Evolutionary conservation across 176 grass and related monocot species (phyloP).

Genomic region (Hsuehochloa calcarea): DNA sequence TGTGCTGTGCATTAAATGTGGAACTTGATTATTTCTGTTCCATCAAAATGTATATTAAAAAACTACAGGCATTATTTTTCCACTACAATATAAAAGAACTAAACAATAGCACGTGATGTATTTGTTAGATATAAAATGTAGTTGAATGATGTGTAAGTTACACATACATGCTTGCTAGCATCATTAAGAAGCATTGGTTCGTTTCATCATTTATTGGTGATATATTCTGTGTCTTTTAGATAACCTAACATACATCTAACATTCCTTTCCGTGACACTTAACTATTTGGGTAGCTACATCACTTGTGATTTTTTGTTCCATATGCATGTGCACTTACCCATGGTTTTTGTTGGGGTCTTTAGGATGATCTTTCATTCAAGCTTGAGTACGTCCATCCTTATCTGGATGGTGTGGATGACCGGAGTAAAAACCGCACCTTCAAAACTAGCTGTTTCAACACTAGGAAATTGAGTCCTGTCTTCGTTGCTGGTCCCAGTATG

Average conservation of each 20-base stretch:
- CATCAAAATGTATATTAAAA: slow-evolving; percentile 2
- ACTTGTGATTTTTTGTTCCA: not conserved
- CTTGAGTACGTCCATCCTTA: slow-evolving; percentile 90
- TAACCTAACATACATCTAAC: not conserved
- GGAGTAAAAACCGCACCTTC: slow-evolving; percentile 81
- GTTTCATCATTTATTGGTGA: not conserved
- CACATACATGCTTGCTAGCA: not conserved
- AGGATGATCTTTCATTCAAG: slow-evolving; percentile 96
- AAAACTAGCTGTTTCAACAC: slow-evolving; percentile 88
- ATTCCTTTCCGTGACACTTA: not conserved
- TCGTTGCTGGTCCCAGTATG: slow-evolving; percentile 76
- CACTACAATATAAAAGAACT: not conserved
- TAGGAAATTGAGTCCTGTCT: slow-evolving; percentile 90
- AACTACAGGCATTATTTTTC: not conserved
- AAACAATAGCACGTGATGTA: not conserved
- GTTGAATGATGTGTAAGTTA: not conserved
- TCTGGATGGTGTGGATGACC: slow-evolving; percentile 76
- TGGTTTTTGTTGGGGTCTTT: not conserved
- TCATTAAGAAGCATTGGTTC: not conserved
- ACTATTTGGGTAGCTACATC: not conserved
- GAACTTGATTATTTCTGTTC: slow-evolving; percentile 14
- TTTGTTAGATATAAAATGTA: not conserved
- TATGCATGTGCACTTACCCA: slow-evolving; percentile 18
- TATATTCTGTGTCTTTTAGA: slow-evolving; percentile 1
- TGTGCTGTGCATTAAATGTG: not conserved